These are phyloP conservation scores for Talaromyces adpressus DNA, from an alignment of 495 filamentous ascomycete species.

Conservation along the genomic window DNA sequence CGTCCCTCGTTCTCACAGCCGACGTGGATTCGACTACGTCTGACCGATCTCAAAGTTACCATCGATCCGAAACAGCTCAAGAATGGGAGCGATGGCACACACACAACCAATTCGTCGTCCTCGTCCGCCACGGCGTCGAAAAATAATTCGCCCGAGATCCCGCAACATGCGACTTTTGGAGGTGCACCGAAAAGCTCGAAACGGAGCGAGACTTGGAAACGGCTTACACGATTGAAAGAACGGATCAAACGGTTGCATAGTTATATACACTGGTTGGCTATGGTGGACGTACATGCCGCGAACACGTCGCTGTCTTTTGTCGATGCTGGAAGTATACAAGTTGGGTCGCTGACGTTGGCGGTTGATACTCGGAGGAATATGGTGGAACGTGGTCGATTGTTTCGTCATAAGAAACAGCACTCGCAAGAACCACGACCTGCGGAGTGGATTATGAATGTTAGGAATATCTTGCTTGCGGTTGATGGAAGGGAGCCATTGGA, in stretches of 20 bases:
- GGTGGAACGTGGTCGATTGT: conserved; percentile 84
- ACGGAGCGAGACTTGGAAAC: conserved; percentile 72
- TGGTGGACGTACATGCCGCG: conserved; percentile 84
- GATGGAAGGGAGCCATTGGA: conserved; percentile 83
- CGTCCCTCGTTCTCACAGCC: conserved; percentile 93
- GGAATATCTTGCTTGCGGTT: conserved; percentile 80
- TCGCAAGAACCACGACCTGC: conserved; percentile 71
- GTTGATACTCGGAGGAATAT: conserved; percentile 89
- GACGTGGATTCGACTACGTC: conserved; percentile 88
- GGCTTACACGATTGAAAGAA: conserved; percentile 69
- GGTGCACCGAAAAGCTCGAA: conserved; percentile 15
- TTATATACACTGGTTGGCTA: conserved; percentile 77
- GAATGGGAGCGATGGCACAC: conserved; percentile 30
- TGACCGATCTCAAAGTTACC: conserved; percentile 78
- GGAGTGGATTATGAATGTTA: conserved; percentile 85
- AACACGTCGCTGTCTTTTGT: conserved; percentile 67
- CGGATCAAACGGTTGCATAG: conserved; percentile 78
- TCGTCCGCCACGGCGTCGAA: conserved; percentile 20
- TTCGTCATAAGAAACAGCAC: conserved; percentile 70
- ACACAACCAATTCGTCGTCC: conserved; percentile 16
- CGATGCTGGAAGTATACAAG: conserved; percentile 75
- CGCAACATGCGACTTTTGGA: conserved; percentile 12
- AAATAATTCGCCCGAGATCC: conserved; percentile 10
- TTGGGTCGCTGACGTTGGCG: conserved; percentile 76
- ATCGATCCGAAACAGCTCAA: conserved; percentile 61